Evolutionary conservation across 148 eudicot genomes (phyloP).

Genomic region (Oxyria digyna): DNA sequence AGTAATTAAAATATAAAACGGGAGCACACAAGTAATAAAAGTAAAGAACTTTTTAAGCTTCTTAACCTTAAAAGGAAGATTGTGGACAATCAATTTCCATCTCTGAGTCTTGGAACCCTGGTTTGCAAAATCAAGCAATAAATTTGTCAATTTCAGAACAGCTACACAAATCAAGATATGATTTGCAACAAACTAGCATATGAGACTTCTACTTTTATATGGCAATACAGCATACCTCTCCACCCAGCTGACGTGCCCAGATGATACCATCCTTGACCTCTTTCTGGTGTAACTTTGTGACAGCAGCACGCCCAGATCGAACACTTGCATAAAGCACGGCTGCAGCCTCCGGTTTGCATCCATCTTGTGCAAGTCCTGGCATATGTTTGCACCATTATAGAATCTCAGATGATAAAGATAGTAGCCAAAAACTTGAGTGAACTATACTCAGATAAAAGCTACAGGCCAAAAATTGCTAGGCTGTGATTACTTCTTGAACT

Average conservation of each 20-base stretch:
- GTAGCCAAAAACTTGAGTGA: not conserved
- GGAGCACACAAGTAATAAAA: not conserved
- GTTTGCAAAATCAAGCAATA: constrained; percentile 13
- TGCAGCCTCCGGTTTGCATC: constrained; percentile 72
- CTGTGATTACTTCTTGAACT: not conserved
- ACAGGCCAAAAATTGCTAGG: not conserved
- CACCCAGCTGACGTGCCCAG: constrained; percentile 99
- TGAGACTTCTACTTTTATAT: not conserved
- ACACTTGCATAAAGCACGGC: constrained; percentile 71
- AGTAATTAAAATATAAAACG: not conserved
- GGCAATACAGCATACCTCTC: constrained; percentile 50
- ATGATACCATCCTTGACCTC: constrained; percentile 48
- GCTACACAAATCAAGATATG: not conserved
- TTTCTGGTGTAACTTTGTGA: constrained; percentile 74
- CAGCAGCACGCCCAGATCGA: constrained; percentile 76
- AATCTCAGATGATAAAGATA: not conserved
- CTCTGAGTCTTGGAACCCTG: constrained; percentile 92
- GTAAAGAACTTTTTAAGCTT: not conserved
- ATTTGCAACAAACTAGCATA: not conserved
- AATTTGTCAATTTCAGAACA: not conserved
- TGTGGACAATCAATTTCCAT: constrained; percentile 88
- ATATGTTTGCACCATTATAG: constrained; percentile 11
- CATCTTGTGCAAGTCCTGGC: constrained; percentile 89
- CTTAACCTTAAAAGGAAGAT: constrained; percentile 84
- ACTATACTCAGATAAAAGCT: not conserved